phyloP scores from a whole-genome alignment of 1,284 basidiomycete species.

The Ganoderma lucidum region DNA sequence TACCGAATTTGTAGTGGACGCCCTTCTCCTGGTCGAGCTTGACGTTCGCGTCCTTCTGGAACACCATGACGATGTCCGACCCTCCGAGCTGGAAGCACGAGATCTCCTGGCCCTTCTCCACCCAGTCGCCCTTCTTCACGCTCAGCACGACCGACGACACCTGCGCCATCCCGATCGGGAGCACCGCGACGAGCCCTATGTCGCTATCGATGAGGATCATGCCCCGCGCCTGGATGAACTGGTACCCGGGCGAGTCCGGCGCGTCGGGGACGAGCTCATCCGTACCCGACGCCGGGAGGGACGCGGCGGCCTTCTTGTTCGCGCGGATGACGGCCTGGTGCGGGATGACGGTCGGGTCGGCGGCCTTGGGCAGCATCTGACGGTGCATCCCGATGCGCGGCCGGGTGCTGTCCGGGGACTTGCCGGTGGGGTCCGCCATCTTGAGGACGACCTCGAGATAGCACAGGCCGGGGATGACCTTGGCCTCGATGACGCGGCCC shows the following conservation, averaged over 20 bases:
- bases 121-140: slow-evolving; percentile 25
- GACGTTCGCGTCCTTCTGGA: slow-evolving; percentile 33
- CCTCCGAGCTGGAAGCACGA: slow-evolving; percentile 34
- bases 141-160: slow-evolving; percentile 34
- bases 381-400: slow-evolving; percentile 24
- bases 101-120: slow-evolving; percentile 35
- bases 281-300: neutral
- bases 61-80: slow-evolving; percentile 35
- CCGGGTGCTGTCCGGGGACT: neutral
- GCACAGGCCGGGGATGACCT: slow-evolving; percentile 34
- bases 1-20: slow-evolving; percentile 30
- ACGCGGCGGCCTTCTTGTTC: neutral
- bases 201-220: slow-evolving; percentile 32
- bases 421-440: neutral
- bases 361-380: slow-evolving; percentile 1
- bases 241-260: slow-evolving; percentile 36
- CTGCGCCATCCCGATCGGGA: slow-evolving; percentile 38
- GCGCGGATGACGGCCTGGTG: slow-evolving; percentile 1
- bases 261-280: slow-evolving; percentile 22
- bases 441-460: slow-evolving; percentile 31
- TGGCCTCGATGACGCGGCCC: slow-evolving; percentile 32
- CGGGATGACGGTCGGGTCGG: neutral
- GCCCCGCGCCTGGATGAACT: slow-evolving; percentile 38
- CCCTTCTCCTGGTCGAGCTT: slow-evolving; percentile 21
- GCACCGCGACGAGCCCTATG: slow-evolving; percentile 35